Base-by-base conservation (phyloP, 1,284 basidiomycete genomes). In the Ustanciosporium gigantosporum region DNA sequence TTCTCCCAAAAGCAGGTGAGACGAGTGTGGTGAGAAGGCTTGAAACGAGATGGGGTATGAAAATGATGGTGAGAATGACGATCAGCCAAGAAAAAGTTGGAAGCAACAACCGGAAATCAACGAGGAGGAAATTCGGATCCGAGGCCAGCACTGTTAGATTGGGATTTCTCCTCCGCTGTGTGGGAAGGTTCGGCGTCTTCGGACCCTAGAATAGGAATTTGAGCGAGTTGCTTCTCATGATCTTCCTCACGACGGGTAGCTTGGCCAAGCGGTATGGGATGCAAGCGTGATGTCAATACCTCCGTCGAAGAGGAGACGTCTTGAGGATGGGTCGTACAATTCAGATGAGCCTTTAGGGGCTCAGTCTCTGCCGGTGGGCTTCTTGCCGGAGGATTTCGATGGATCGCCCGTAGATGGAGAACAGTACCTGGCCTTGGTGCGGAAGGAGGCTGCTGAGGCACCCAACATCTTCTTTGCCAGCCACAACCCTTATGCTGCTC, bases 341-440 rank as follows among this genome's bases (percentile, higher is more conserved):
- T n/a, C n/a, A 9, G 50, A 58, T 31, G 59, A 70, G 16, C 39
- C 36, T 11, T 60, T 49, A 19, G 69, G 69, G 23, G 46, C 58
- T 14, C 69, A 70, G 31, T 59, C 64, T 1, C 51, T 76, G 5
- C 74, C 74, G 1, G 74, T 76, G 2, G 72, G 52, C 1, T 38
- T 17, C 5, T 43, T 76, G 3, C 66, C 72, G 4, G 31, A 23
- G 3, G 62, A 66, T 31, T 74, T 72, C 25, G 65, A 57, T 23
- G 74, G 72, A 3, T 45, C 70, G 2, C 72, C 74, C 5, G 3
- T 49, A 2, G 70, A 73, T 25, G 74, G 74, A 3, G 60, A 59
- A 32, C 55, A 71, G 40, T 76, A 76, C 32, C 53, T 76, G 0
- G 74, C 74, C 6, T 48, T 73, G 25, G 74, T 76, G 16, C 48